A percentile compares a stretch with the other conserved stretches of the same genome.
phyloP scores from a whole-genome alignment of 2,329 filamentous ascomycete species.

The Pezicula radicicola region DNA sequence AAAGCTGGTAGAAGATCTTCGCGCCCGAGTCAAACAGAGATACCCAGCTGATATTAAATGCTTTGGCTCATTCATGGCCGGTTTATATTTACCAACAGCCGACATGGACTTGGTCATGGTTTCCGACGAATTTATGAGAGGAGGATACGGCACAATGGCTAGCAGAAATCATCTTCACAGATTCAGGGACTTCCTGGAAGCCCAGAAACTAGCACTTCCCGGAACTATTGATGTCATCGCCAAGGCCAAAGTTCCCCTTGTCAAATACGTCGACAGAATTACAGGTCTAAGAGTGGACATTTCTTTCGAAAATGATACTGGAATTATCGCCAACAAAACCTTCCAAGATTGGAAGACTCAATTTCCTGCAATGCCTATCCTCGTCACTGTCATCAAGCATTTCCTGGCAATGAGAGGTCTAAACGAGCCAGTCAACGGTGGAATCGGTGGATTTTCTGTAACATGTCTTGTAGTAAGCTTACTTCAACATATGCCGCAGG shows the following conservation, averaged over 20 bases:
- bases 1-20: conserved; percentile 69
- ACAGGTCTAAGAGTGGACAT: conserved; percentile 87
- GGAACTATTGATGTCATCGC: conserved; percentile 65
- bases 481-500: conserved; percentile 73
- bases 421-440: conserved; percentile 88
- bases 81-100: conserved; percentile 69
- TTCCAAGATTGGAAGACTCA: conserved; percentile 76
- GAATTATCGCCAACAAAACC: conserved; percentile 74
- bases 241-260: conserved; percentile 80
- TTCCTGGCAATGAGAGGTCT: conserved; percentile 84
- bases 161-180: conserved; percentile 45
- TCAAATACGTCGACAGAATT: conserved; percentile 80
- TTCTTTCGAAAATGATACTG: conserved; percentile 89
- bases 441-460: conserved; percentile 89
- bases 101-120: conserved; percentile 94
- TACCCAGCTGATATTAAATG: conserved; percentile 64
- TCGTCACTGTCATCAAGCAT: conserved; percentile 90
- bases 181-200: conserved; percentile 59
- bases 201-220: conserved; percentile 52
- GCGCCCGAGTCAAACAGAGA: conserved; percentile 51
- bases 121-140: conserved; percentile 53
- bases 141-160: conserved; percentile 43
- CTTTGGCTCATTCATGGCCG: conserved; percentile 94
- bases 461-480: conserved; percentile 92
- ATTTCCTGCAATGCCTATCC: conserved; percentile 80